Conservation (phyloP, 805 yeast species). For the Nakazawaea ishiwadae region DNA sequence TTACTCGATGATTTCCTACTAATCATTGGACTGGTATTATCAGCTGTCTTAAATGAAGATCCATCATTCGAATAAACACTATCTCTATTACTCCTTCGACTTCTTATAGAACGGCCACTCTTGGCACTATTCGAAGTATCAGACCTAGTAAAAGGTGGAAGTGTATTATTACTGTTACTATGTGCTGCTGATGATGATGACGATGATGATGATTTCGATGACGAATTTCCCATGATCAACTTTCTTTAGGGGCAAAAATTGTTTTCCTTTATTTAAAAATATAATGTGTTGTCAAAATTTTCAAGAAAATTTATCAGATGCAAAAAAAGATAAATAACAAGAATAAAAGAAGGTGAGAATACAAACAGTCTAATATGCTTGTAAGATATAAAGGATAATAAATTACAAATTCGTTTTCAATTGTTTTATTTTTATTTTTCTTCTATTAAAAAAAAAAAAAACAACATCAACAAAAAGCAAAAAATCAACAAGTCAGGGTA, state of each 20-base stretch:
- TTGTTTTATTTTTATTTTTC: too few species aligned
- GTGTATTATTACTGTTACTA: neutral
- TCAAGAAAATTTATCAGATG: too few species aligned
- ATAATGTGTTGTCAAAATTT: too few species aligned
- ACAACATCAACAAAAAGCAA: neutral
- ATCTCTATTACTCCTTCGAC: slow-evolving; percentile 19
- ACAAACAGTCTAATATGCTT: too few species aligned
- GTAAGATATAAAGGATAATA: too few species aligned
- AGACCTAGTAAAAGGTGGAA: slow-evolving; percentile 33
- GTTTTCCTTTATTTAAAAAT: too few species aligned
- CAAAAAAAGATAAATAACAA: too few species aligned
- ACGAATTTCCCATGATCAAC: slow-evolving; percentile 11
- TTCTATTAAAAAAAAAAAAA: too few species aligned
- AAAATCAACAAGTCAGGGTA: too few species aligned
- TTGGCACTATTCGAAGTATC: slow-evolving; percentile 36
- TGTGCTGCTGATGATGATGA: slow-evolving; percentile 1
- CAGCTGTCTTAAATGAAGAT: slow-evolving; percentile 2
- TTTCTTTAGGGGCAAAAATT: too few species aligned
- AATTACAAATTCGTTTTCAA: too few species aligned
- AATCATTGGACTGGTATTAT: slow-evolving; percentile 8
- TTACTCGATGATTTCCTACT: slow-evolving; percentile 11
- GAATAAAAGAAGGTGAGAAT: too few species aligned
- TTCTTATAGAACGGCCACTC: slow-evolving; percentile 32
- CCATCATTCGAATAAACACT: slow-evolving; percentile 10
- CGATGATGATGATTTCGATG: slow-evolving; percentile 9